Evolutionary conservation across 805 yeast species (phyloP).

Genomic region (fission yeast (Schizosaccharomyces pombe)): DNA sequence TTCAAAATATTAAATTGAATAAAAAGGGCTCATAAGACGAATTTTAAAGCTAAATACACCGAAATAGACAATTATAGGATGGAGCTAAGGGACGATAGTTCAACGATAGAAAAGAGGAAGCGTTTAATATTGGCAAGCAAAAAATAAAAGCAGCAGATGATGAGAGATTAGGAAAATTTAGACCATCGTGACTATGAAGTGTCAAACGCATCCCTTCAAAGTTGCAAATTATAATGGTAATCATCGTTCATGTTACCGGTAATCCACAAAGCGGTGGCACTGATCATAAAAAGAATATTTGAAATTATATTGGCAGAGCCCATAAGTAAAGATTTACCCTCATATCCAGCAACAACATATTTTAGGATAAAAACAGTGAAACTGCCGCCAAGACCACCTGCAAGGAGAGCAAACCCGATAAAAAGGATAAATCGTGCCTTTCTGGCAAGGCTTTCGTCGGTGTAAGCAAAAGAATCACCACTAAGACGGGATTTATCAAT

Average conservation of each 20-base stretch:
- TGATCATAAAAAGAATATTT: constrained; percentile 57
- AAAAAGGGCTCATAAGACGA: too few species aligned
- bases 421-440: constrained; percentile 79
- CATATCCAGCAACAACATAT: constrained; percentile 52
- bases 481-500: constrained; percentile 40
- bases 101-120: too few species aligned
- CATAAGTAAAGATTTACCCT: constrained; percentile 81
- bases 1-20: too few species aligned
- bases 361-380: constrained; percentile 58
- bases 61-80: too few species aligned
- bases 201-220: too few species aligned
- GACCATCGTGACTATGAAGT: too few species aligned
- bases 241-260: constrained; percentile 93
- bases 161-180: not conserved
- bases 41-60: too few species aligned
- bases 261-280: constrained; percentile 77
- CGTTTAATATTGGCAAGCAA: too few species aligned
- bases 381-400: constrained; percentile 86
- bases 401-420: constrained; percentile 74
- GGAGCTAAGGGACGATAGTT: too few species aligned
- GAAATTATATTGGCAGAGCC: constrained; percentile 73
- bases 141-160: not conserved
- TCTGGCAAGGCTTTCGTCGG: constrained; percentile 42
- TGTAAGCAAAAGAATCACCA: constrained; percentile 20
- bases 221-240: constrained; percentile 55